These are phyloP conservation scores for Epichloe gansuensis DNA, from an alignment of 2,329 filamentous ascomycete genomes.

Conservation along the genomic window DNA sequence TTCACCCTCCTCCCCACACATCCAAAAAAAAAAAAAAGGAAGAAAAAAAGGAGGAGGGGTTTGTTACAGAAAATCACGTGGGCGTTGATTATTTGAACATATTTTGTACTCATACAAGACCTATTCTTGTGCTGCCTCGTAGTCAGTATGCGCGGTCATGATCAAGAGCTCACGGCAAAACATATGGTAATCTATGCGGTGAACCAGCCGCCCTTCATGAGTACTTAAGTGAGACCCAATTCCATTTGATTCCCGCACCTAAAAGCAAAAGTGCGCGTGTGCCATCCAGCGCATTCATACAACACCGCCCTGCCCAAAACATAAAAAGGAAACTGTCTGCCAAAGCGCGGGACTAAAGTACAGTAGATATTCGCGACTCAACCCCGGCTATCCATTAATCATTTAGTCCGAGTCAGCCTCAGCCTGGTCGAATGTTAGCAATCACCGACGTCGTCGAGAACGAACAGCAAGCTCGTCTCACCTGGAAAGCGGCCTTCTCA, in stretches of 20 bases:
- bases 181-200: constrained; percentile 2
- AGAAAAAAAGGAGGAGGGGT: too few species aligned
- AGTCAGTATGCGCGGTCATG: constrained; percentile 11
- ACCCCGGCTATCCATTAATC: constrained; percentile 3
- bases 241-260: constrained; percentile 22
- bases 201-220: constrained; percentile 15
- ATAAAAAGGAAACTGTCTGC: constrained; percentile 21
- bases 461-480: constrained; percentile 33
- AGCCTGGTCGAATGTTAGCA: constrained; percentile 28
- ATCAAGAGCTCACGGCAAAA: constrained; percentile 14
- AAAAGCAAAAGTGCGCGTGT: constrained; percentile 24
- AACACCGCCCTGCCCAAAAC: constrained; percentile 29
- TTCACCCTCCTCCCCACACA: too few species aligned
- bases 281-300: constrained; percentile 28
- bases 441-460: not conserved
- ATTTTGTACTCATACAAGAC: constrained; percentile 16
- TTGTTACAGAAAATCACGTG: too few species aligned
- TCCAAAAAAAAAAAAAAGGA: too few species aligned
- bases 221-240: constrained; percentile 23
- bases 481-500: constrained; percentile 89
- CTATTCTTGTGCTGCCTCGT: constrained; percentile 12
- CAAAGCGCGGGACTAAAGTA: constrained; percentile 9
- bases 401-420: constrained; percentile 39
- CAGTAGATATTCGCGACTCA: constrained; percentile 4
- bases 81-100: not conserved